phyloP scores from a whole-genome alignment of 1,139 yeast genomes.

The Ashbya aceris region DNA sequence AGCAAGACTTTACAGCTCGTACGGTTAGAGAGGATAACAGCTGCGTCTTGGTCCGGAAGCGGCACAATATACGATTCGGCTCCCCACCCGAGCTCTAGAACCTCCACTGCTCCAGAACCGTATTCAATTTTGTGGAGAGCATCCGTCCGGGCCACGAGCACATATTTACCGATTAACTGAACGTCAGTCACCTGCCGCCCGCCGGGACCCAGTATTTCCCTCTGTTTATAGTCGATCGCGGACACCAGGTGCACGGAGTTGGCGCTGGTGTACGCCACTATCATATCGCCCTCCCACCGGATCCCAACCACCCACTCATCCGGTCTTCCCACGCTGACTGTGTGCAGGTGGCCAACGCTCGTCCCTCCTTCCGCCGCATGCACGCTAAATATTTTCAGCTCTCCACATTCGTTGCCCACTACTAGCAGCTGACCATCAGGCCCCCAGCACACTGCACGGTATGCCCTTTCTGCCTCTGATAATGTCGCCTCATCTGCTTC shows the following conservation, averaged over 20 bases:
- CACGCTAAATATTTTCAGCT: conserved; percentile 15
- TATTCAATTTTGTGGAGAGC: conserved; percentile 12
- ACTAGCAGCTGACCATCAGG: conserved; percentile 16
- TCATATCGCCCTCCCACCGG: conserved; percentile 13
- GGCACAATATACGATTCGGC: conserved; percentile 21
- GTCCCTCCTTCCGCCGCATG: background rate
- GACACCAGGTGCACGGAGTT: conserved; percentile 12
- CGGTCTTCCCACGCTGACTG: conserved; percentile 4
- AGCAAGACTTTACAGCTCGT: conserved; percentile 14
- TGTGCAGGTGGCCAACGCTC: background rate
- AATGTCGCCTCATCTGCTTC: conserved; percentile 18
- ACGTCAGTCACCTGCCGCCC: conserved; percentile 20
- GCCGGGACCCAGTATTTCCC: conserved; percentile 10
- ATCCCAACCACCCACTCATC: conserved; percentile 19
- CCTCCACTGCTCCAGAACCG: background rate
- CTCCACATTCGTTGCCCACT: conserved; percentile 25
- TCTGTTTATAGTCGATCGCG: background rate
- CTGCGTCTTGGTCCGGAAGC: conserved; percentile 10
- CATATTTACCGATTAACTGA: conserved; percentile 9
- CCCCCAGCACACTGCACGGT: conserved; percentile 26
- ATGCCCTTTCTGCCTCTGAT: conserved; percentile 15
- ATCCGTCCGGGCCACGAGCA: conserved; percentile 16
- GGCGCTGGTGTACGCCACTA: conserved; percentile 11
- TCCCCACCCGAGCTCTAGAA: conserved; percentile 11
- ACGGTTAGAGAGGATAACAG: conserved; percentile 19